These are phyloP conservation scores for Trichoderma hamatum DNA, from an alignment of 2,329 filamentous ascomycete genomes.

Conservation along the genomic window DNA sequence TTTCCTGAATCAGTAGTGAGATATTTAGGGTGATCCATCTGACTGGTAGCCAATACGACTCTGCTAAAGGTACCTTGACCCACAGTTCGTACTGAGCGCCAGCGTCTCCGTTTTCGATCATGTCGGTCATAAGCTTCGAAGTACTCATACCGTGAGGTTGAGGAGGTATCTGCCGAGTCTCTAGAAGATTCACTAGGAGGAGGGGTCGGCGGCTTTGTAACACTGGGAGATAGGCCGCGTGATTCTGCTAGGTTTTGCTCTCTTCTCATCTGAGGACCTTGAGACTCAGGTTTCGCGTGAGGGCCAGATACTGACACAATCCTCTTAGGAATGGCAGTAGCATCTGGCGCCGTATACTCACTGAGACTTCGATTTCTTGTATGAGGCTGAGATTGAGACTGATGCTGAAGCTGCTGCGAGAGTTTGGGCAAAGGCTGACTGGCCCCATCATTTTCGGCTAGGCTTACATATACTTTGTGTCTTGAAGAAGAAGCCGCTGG, in stretches of 20 bases:
- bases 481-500: conserved; percentile 58
- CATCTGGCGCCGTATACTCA: conserved; percentile 76
- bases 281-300: conserved; percentile 47
- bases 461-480: conserved; percentile 56
- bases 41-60: conserved; percentile 86
- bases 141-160: conserved; percentile 54
- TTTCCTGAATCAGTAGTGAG: conserved; percentile 35
- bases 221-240: conserved; percentile 67
- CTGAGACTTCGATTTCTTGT: conserved; percentile 81
- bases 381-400: conserved; percentile 53
- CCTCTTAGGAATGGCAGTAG: conserved; percentile 67
- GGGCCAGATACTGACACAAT: conserved; percentile 73
- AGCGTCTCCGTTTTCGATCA: conserved; percentile 72
- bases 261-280: conserved; percentile 60
- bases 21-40: conserved; percentile 47
- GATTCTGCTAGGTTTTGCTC: conserved; percentile 81
- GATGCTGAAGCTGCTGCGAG: conserved; percentile 40
- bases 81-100: conserved; percentile 77
- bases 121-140: conserved; percentile 70
- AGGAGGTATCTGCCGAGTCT: conserved; percentile 43
- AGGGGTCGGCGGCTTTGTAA: conserved; percentile 74
- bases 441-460: conserved; percentile 39
- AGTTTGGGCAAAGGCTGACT: conserved; percentile 34
- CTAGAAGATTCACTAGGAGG: conserved; percentile 74
- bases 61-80: conserved; percentile 96